Base-by-base conservation (phyloP, 768 basidiomycete species). In the Boletus tomentosulus region DNA sequence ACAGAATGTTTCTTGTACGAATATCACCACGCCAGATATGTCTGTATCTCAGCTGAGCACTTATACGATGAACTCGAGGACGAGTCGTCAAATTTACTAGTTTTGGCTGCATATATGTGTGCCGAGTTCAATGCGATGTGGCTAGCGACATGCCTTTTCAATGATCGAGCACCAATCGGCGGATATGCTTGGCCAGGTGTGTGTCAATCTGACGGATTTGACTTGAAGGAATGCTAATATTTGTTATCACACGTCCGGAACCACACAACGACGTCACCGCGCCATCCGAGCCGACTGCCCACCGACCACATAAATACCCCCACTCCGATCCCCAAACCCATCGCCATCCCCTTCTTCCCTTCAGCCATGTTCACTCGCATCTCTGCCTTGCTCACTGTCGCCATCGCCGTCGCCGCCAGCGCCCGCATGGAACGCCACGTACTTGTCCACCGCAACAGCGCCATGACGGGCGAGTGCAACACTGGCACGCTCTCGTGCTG, bases 241-340 rank as follows among this genome's bases (percentile, higher is more conserved):
- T 12, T 2, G 13, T 25, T 25, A 44, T 25, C 25, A 24, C 13
- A 12, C 43, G 13, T 12, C 11, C 19, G 19, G 5, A 25, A 12
- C 3, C 1, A 12, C 9, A 44, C 35, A 37, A 53, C 35, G 34
- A 56, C 60, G 60, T 63, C 60, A 65, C 48, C 8, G 11, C 31
- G 7, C 31, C 24, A 25, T 45, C 27, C 44, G 16, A 45, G 44
- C 44, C 44, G n/a, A 10, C 16, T 15, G 39, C 22, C 28, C 47
- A 7, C 48, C 33, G 45, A 59, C 51, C 12, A 50, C 58, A 62
- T 65, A 66, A 65, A 65, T 66, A 64, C 63, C 19, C 52, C 33
- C n/a, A 12, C 45, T 11, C 25, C 33, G 11, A n/a, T 35, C 22
- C 51, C 15, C 28, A 33, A 38, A 16, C 27, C 3, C 35, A 45